Percentiles rank a stretch among this genome's conserved stretches.
Evolutionary conservation across 2,329 filamentous ascomycete species (phyloP).

Genomic region (Pezicula radicicola): DNA sequence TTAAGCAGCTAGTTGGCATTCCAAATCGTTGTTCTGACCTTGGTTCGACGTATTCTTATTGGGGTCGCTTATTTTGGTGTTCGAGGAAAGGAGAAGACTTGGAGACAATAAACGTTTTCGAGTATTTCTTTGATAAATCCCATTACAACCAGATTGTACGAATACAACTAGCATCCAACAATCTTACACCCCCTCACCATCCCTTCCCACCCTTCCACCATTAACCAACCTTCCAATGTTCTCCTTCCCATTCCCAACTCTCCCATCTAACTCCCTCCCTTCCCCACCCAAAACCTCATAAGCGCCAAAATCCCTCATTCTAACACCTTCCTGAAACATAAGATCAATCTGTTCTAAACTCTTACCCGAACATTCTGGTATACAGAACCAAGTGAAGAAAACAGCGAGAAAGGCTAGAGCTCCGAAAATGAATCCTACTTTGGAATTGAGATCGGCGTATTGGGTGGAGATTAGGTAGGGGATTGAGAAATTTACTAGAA

Average conservation of each 20-base stretch:
- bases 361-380: constrained; percentile 12
- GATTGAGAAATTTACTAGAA: constrained; percentile 31
- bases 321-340: neutral
- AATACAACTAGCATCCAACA: too few relatives aligned
- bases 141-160: too few relatives aligned
- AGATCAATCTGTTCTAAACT: constrained; percentile 23
- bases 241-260: neutral
- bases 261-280: neutral
- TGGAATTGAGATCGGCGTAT: constrained; percentile 32
- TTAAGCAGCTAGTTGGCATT: too few relatives aligned
- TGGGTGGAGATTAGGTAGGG: constrained; percentile 34
- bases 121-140: too few relatives aligned
- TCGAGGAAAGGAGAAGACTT: too few relatives aligned
- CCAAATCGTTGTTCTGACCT: too few relatives aligned
- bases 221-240: neutral
- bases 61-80: too few relatives aligned
- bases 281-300: too few relatives aligned
- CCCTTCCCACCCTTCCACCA: too few relatives aligned
- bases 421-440: constrained; percentile 38
- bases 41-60: too few relatives aligned
- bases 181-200: too few relatives aligned
- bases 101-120: too few relatives aligned
- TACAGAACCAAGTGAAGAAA: constrained; percentile 19
- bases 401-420: constrained; percentile 18
- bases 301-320: neutral